Evolutionary conservation across 768 basidiomycete species (phyloP), one percentile per base, ranked within the genome.

Genomic region (Suillus tomentosus): DNA sequence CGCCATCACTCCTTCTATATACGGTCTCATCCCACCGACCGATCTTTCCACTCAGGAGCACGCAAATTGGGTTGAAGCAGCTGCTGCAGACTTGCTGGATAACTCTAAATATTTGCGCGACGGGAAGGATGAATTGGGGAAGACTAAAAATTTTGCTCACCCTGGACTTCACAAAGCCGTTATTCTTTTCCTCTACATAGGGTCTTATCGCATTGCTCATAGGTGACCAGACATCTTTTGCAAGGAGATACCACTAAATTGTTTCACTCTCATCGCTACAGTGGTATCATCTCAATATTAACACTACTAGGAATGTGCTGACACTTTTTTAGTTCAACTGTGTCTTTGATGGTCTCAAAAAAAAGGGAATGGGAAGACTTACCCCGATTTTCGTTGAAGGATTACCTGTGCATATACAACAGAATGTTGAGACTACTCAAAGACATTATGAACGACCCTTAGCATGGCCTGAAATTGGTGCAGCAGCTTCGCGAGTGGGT

Each of bases 241-340:
- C 11, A 36, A 57, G 19, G 14, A 36, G 31, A 2, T 57, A 19
- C 55, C 55, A 11, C 15, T 36, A 5, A n/a, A 11, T 4, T 57
- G 55, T 7, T 40, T 57, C 5, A 34, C 55, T 36, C 31, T 57
- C 5, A 7, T 57, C 8, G 5, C 13, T 11, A 31, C 55, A 17
- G 31, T 7, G 15, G 34, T 57, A 57, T 36, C 13, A 9, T 54
- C 10, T 36, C 22, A 15, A 54, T 54, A 2, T 11, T 27, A 15
- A 19, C 3, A 19, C 10, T 19, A 13, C 53, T 36, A 0, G 1
- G 13, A 19, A 54, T 54, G 22, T 15, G n/a, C 53, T 54, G 22
- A 54, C 22, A 15, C 53, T 36, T 57, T 57, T 19, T 11, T 22
- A 57, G 55, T 57, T 36, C 39, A 57, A 57, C 22, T 57, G 55